Evolutionary conservation across 306 rosid genomes (phyloP), one percentile per base, ranked within the genome.

Genomic region (Vigna hirtella): DNA sequence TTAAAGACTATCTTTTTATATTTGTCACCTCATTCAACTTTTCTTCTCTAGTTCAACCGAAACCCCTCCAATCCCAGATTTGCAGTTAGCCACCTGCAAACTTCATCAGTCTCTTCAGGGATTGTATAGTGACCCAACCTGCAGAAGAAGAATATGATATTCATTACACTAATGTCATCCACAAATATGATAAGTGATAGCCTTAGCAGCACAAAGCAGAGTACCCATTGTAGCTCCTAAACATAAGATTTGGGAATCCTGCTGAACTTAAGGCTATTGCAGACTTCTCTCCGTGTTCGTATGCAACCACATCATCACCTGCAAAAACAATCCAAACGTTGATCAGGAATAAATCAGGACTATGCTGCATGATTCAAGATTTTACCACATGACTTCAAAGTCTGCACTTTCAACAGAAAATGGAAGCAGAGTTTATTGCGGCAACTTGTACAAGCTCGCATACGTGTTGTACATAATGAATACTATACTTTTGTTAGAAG

Each of bases 121-220:
- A 93, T 79, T 59, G 98, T 95, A 47, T 95, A 86, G 79, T 95
- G 99, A 20, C 99, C 99, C 77, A 93, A 83, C 85, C 99, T 95
- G 88, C 91, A 87, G 28, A 80, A 22, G 42, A 74, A 66, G 4
- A 52, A 40, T 16, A 63, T 17, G 56, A 32, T n/a, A 66, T 56
- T 53, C 69, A 79, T 77, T 59, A 80, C 55, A 72, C 40, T 82
- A 36, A 13, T 55, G 51, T 48, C 50, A 72, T 62, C 6, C 66
- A 75, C 28, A 65, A 6, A 72, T 66, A 77, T 63, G 22, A 70
- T 38, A 18, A 11, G 69, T 67, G 30, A 73, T 51, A 38, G 7
- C 32, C 63, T 70, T 57, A 52, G 48, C 52, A 55, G 69, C 79
- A 66, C 18, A 68, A 26, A 62, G 75, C 28, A 61, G 62, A 77